Evolutionary conservation across 768 basidiomycete genomes (phyloP), one percentile per base, ranked within the genome.

Genomic region (Russula brevipes): DNA sequence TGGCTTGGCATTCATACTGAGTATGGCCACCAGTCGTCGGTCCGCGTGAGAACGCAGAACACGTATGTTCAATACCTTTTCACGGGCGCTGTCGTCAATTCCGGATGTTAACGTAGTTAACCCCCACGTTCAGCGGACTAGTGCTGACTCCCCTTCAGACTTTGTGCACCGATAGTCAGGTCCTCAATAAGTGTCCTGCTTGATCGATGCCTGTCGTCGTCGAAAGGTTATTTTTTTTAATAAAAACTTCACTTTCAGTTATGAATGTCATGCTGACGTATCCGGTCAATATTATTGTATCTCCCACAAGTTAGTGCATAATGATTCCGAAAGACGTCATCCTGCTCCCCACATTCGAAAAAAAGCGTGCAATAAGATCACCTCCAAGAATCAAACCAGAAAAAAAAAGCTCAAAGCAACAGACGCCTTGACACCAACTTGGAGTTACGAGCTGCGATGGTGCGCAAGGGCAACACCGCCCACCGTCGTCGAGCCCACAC

Each of bases 391-490:
- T 19, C 2, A 1, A 9, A 46, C 42, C 17, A 44, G 16, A 24
- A 24, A 24, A 52, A 57, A 39, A 19, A 24, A 9, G n/a, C 24
- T 30, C 47, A 8, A 36, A 33, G 2, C 17, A 19, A 10, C 36
- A 14, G 46, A 16, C 31, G n/a, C 24, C 14, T 31, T 55, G 24
- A 59, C 16, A 35, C 31, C 24, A 0, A 30, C 39, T 16, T 47
- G 3, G 60, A 54, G 57, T 45, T 30, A 30, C 64, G 56, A 8
- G 60, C 64, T 2, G 56, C 53, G 4, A 72, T 70, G 19, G 56
- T 73, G 53, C 81, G 74, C 65, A 85, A 64, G 5, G 81, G 75
- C 0, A 77, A 59, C 30, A 85, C 71, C 57, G 79, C 72, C 84
- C 84, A 85, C 63, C 74, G 74, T 52, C 77, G 73, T 49, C 81